Evolutionary conservation across 2,329 filamentous ascomycete genomes (phyloP), one percentile per base, ranked within the genome.

Genomic region (Ceratocystis ficicola): DNA sequence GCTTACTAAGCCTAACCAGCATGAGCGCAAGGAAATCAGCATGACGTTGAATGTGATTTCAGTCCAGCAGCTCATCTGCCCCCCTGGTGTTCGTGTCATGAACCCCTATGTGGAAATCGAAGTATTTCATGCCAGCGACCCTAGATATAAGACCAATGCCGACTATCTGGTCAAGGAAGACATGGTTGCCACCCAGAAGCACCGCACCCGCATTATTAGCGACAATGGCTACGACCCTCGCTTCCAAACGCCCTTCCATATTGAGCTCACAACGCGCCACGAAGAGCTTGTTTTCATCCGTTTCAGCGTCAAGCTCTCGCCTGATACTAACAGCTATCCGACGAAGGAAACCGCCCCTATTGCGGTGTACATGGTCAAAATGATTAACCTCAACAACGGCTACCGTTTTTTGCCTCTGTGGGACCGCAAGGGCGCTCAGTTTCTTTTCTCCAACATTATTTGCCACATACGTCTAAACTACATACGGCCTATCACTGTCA

Each of bases 71-170:
- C 83, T 99, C 66, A 95, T 95, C 75, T 86, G 92, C 25, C 89
- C 90, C 12, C 84, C 84, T 65, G 79, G 82, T 59, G 87, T 87
- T 70, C 78, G 88, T 68, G 86, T 84, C 67, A 86, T 97, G 76
- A 92, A 96, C 73, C 92, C 94, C 0, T 97, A 95, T 72, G 84
- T 97, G 66, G 92, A 97, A 76, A 88, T 97, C 36, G 93, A 99
- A 75, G 87, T 97, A 73, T 94, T 95, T 74, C 88, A 92, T 71
- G 89, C 93, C 50, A 94, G 96, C 75, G 93, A 96, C 77, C 93
- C 94, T 77, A 84, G 87, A 71, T 91, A 96, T 76, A 92, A 93
- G 74, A 88, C 86, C 63, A 89, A 90, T 62, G 87, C 86, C 65
- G 81, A 86, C 65, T 84, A 85, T 22, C 83, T 81, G 63, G 71